phyloP scores from a whole-genome alignment of 2,329 filamentous ascomycete species.

The Colletotrichum lupini region DNA sequence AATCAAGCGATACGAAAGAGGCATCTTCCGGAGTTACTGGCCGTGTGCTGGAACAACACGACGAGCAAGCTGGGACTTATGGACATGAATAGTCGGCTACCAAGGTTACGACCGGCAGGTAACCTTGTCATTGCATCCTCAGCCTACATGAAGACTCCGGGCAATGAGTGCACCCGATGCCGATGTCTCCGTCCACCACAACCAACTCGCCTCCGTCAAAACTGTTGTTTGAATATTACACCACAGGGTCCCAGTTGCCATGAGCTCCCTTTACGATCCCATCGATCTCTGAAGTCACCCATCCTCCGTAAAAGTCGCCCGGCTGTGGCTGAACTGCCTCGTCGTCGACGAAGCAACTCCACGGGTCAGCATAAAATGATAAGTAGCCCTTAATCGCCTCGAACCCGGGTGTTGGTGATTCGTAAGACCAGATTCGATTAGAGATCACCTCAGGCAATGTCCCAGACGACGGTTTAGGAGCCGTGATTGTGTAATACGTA shows the following conservation, averaged over 20 bases:
- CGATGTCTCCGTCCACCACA: neutral
- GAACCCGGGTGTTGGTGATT: conserved; percentile 63
- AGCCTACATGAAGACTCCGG: no score
- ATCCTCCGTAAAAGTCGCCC: conserved; percentile 73
- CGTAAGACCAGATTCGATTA: conserved; percentile 70
- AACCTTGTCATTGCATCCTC: neutral
- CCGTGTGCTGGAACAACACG: no score
- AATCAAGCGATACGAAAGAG: no score
- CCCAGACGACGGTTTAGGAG: conserved; percentile 46
- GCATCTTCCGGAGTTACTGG: no score
- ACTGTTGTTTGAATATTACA: conserved; percentile 36
- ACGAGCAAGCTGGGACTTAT: neutral
- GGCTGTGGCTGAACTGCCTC: conserved; percentile 69
- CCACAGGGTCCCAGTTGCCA: conserved; percentile 52
- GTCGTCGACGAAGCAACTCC: conserved; percentile 72
- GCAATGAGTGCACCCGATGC: neutral
- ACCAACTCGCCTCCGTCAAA: neutral
- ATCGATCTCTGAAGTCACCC: conserved; percentile 70
- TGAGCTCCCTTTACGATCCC: conserved; percentile 58
- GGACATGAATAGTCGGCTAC: neutral
- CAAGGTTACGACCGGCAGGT: neutral
- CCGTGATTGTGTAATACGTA: conserved; percentile 65
- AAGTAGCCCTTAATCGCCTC: conserved; percentile 65
- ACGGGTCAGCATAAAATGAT: conserved; percentile 70
- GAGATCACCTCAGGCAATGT: conserved; percentile 49